Base-by-base conservation (phyloP, 2,329 filamentous ascomycete genomes). In the Ceratocystis colombiana region DNA sequence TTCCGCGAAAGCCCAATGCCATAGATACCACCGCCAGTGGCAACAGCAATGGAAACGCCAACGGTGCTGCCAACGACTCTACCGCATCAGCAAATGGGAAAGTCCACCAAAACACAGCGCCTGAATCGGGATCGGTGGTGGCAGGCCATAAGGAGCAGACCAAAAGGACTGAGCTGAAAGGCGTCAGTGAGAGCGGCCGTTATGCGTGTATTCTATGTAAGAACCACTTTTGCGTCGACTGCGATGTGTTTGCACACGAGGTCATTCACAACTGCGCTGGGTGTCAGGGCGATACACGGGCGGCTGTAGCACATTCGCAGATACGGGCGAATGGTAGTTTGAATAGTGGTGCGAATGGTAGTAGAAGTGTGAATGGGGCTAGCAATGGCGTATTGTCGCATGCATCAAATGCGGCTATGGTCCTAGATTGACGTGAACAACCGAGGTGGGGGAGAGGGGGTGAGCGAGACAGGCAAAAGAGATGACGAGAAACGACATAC, bases 221-320 rank as follows among this genome's bases (percentile, higher is more conserved):
- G 2, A 86, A 89, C 68, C 93, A 97, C 76, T 99, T 97, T 74
- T 99, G 94, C 79, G 95, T 99, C 70, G 94, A 99, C 74, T 99
- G 94, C 75, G 94, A 99, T 75, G 85, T 96, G 28, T 96, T 94
- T 77, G 88, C 90, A 28, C 94, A 99, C 74, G 91, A 96, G 77
- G 85, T 95, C 12, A 83, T 96, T 64, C 93, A 99, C 74, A 97
- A 97, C 75, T 99, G 94, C 72, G 92, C 94, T 0, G 93, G 93
- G 0, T 99, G 94, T 74, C 87, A 84, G 75, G 82, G 81, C 72
- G 78, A 79, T 66, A 77, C 76, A 3, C 72, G 78, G 22, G 73
- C 70, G 45, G 68, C 67, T 65, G 59, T 48, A 48, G 70, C 69
- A 41, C 10, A 41, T 41, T 41, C 37, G 3, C 37, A 41, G 5